phyloP scores from a whole-genome alignment of 768 basidiomycete species.

The Phaeolepiota aurea region DNA sequence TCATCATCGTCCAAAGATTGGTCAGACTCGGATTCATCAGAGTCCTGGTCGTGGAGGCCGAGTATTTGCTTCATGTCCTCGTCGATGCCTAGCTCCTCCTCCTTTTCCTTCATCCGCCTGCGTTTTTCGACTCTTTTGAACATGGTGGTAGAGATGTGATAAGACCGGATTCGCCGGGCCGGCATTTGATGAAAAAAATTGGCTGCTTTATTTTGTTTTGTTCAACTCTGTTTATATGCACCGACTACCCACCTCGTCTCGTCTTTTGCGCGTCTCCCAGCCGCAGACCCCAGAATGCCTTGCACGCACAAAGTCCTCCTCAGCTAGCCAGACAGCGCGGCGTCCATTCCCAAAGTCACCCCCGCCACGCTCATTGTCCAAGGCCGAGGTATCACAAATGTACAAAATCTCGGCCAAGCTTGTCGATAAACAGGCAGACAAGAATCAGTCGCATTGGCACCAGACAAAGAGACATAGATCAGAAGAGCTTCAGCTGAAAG shows the following conservation, averaged over 20 bases:
- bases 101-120: constrained; percentile 52
- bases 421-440: neutral
- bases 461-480: neutral
- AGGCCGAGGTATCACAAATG: neutral
- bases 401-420: neutral
- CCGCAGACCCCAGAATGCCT: neutral
- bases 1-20: constrained; percentile 24
- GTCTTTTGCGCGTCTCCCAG: neutral
- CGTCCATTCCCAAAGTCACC: neutral
- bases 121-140: constrained; percentile 76
- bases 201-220: neutral
- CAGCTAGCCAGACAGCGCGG: neutral
- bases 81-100: constrained; percentile 55
- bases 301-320: neutral
- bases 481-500: neutral
- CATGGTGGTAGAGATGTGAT: constrained; percentile 29
- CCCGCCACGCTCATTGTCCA: neutral
- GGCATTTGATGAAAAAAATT: constrained; percentile 3
- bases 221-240: neutral
- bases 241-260: neutral
- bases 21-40: constrained; percentile 58
- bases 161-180: constrained; percentile 10
- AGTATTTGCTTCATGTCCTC: constrained; percentile 55
- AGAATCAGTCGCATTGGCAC: neutral
- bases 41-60: constrained; percentile 69